Conservation (phyloP, 805 yeast species). For the Jamesozyma gamospora region DNA sequence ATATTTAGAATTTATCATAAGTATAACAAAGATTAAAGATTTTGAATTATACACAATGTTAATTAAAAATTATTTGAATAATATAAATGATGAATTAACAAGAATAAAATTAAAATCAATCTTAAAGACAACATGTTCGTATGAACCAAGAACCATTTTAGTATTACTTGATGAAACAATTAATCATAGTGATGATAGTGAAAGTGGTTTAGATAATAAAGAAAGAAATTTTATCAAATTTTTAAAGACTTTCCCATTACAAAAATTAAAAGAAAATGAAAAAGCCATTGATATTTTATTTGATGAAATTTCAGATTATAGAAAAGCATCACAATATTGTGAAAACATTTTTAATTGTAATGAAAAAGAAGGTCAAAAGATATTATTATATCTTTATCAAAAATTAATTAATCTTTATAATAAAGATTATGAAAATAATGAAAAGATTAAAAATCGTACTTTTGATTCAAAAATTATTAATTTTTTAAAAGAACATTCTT, state of each 20-base stretch:
- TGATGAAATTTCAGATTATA: slow-evolving; percentile 45
- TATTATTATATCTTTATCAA: slow-evolving; percentile 34
- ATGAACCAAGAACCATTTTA: slow-evolving; percentile 33
- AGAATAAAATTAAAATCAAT: slow-evolving; percentile 29
- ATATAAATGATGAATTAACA: slow-evolving; percentile 13
- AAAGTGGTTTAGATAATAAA: slow-evolving; percentile 3
- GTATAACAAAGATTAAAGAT: slow-evolving; percentile 29
- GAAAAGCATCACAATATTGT: slow-evolving; percentile 54
- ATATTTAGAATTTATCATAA: slow-evolving; percentile 46
- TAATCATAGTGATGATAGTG: neutral
- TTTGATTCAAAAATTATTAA: neutral
- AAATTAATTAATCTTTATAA: slow-evolving; percentile 30
- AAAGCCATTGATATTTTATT: slow-evolving; percentile 54
- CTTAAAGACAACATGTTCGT: slow-evolving; percentile 27
- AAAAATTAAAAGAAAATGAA: slow-evolving; percentile 49
- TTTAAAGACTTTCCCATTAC: slow-evolving; percentile 44
- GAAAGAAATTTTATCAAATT: slow-evolving; percentile 7
- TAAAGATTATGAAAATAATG: slow-evolving; percentile 11
- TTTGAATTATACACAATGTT: slow-evolving; percentile 36
- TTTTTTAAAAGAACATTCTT: slow-evolving; percentile 22
- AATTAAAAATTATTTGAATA: slow-evolving; percentile 35
- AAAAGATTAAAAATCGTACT: neutral
- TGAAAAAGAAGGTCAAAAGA: slow-evolving; percentile 31
- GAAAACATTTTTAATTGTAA: slow-evolving; percentile 35
- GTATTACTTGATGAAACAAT: slow-evolving; percentile 9